Evolutionary conservation across 805 yeast genomes (phyloP).

Genomic region (Wickerhamomyces mucosus): DNA sequence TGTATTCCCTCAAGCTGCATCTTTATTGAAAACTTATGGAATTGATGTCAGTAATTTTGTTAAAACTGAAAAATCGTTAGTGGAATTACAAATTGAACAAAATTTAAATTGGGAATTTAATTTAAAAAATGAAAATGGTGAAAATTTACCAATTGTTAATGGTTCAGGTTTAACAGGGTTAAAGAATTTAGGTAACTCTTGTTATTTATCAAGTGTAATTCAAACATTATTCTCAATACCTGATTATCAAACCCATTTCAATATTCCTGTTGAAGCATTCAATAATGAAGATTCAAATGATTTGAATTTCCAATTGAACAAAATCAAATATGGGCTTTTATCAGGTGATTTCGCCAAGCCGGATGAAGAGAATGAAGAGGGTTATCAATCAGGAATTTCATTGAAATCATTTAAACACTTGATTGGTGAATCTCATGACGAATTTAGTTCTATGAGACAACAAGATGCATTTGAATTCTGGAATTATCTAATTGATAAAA

Average conservation of each 20-base stretch:
- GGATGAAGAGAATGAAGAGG: conserved; percentile 19
- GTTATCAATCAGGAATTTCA: conserved; percentile 65
- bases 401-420: conserved; percentile 70
- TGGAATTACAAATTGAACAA: conserved; percentile 88
- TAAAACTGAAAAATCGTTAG: conserved; percentile 80
- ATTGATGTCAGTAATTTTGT: conserved; percentile 45
- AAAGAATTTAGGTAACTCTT: conserved; percentile 85
- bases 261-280: conserved; percentile 18
- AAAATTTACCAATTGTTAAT: conserved; percentile 48
- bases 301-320: conserved; percentile 65
- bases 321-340: conserved; percentile 68
- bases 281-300: conserved; percentile 36
- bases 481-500: conserved; percentile 50
- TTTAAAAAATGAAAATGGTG: conserved; percentile 65
- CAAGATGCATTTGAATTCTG: conserved; percentile 95
- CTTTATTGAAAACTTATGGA: conserved; percentile 47
- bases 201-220: conserved; percentile 75
- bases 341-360: conserved; percentile 70
- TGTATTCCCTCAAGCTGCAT: conserved; percentile 49
- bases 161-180: conserved; percentile 81
- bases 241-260: conserved; percentile 20
- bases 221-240: conserved; percentile 52
- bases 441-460: conserved; percentile 79
- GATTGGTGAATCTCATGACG: conserved; percentile 73
- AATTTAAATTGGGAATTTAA: conserved; percentile 90